Evolutionary conservation across 2,329 filamentous ascomycete species (phyloP).

Genomic region (Cryphonectria japonica): DNA sequence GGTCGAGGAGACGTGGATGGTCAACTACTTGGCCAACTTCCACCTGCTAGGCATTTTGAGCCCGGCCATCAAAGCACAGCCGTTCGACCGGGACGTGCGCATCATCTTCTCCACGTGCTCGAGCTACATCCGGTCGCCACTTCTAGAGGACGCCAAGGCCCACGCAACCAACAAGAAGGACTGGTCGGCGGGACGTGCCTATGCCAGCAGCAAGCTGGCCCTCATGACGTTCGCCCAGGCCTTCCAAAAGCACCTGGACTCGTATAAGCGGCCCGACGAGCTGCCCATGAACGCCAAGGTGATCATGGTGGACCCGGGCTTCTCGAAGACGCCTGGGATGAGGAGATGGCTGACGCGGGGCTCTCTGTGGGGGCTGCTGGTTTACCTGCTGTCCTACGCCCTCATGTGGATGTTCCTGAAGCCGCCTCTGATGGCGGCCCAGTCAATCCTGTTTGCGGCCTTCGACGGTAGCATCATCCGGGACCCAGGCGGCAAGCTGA

Average conservation of each 20-base stretch:
- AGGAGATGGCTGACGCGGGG: slow-evolving; percentile 86
- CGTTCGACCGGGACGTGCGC: slow-evolving; percentile 89
- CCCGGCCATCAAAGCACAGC: slow-evolving; percentile 87
- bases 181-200: slow-evolving; percentile 62
- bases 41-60: slow-evolving; percentile 90
- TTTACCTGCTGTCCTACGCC: slow-evolving; percentile 79
- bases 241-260: slow-evolving; percentile 88
- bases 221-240: slow-evolving; percentile 87
- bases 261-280: slow-evolving; percentile 82
- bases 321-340: slow-evolving; percentile 83
- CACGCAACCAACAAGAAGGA: slow-evolving; percentile 47
- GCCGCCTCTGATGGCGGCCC: slow-evolving; percentile 79
- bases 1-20: slow-evolving; percentile 86
- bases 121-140: slow-evolving; percentile 79
- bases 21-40: slow-evolving; percentile 96
- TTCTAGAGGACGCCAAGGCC: slow-evolving; percentile 59
- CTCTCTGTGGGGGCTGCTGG: slow-evolving; percentile 74
- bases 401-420: slow-evolving; percentile 89
- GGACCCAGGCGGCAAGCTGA: slow-evolving; percentile 67
- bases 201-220: slow-evolving; percentile 73
- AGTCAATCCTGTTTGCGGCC: slow-evolving; percentile 81
- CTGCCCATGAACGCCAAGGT: slow-evolving; percentile 82
- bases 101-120: slow-evolving; percentile 86
- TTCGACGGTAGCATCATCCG: slow-evolving; percentile 78
- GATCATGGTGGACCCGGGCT: slow-evolving; percentile 84